These are phyloP conservation scores for Arthrinium puccinioides DNA, from an alignment of 2,329 filamentous ascomycete species.

Conservation along the genomic window DNA sequence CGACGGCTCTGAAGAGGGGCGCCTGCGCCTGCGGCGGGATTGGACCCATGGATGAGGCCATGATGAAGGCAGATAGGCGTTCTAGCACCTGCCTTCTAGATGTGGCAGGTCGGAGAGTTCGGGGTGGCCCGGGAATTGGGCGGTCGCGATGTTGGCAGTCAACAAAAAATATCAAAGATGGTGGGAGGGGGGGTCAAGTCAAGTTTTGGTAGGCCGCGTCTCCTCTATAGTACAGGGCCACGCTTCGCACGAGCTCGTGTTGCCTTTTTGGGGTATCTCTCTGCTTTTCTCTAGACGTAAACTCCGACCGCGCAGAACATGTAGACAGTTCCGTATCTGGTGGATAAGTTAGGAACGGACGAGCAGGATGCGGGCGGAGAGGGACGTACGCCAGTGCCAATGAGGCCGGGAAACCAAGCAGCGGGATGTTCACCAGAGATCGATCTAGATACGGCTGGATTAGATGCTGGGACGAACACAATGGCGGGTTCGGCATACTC, in stretches of 20 bases:
- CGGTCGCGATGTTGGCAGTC: too few species aligned
- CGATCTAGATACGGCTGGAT: conserved; percentile 55
- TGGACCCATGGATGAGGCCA: conserved; percentile 11
- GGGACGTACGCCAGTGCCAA: conserved; percentile 75
- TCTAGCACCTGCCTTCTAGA: too few species aligned
- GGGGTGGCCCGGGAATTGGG: too few species aligned
- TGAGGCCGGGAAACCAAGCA: conserved; percentile 81
- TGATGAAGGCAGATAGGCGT: not conserved
- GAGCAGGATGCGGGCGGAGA: not conserved
- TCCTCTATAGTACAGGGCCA: conserved; percentile 33
- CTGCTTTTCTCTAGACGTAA: conserved; percentile 64
- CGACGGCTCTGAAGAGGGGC: conserved; percentile 66
- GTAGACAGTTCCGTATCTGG: conserved; percentile 86
- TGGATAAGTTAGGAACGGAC: conserved; percentile 9
- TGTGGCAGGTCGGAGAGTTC: too few species aligned
- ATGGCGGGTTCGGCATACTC: conserved; percentile 48
- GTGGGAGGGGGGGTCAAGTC: too few species aligned
- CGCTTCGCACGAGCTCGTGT: conserved; percentile 12
- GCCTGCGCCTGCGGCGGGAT: conserved; percentile 27
- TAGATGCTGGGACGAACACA: conserved; percentile 6
- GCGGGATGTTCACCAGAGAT: conserved; percentile 66
- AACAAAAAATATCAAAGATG: too few species aligned
- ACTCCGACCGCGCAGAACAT: conserved; percentile 99
- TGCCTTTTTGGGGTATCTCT: conserved; percentile 35
- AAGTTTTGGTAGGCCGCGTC: conserved; percentile 21